A percentile compares a stretch with the other conserved stretches of the same genome.
Conservation (phyloP, 768 basidiomycete species). For the Lactifluus piperatus region DNA sequence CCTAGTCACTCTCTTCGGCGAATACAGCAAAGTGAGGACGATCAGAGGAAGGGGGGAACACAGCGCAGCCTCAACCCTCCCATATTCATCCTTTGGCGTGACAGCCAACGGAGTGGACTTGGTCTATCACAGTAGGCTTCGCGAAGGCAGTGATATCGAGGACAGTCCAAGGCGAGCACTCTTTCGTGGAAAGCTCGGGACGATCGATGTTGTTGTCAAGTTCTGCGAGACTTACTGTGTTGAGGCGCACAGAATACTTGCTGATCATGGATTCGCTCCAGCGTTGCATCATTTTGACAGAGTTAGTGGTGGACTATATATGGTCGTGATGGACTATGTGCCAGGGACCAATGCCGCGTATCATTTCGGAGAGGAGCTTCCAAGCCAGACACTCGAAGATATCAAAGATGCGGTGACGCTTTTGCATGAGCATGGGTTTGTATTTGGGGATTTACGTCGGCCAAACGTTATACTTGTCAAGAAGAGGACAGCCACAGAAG, state of each 20-base stretch:
- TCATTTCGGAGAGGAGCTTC: too few relatives aligned
- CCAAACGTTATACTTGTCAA: not conserved
- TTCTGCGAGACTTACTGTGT: not conserved
- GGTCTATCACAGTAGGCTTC: not conserved
- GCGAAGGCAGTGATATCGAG: not conserved
- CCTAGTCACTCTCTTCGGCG: not conserved
- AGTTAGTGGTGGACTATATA: not conserved
- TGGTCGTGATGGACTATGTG: not conserved
- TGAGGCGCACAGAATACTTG: not conserved
- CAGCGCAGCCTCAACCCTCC: not conserved
- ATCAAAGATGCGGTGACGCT: too few relatives aligned
- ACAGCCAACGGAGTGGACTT: not conserved
- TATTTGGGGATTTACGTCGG: too few relatives aligned
- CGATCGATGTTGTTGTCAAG: not conserved
- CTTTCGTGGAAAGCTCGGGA: not conserved
- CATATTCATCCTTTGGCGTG: not conserved
- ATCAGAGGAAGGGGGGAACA: not conserved
- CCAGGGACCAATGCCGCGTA: not conserved
- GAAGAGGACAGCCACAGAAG: not conserved
- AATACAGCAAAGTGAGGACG: not conserved
- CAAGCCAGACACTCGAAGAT: too few relatives aligned
- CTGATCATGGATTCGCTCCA: not conserved
- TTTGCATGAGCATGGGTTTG: not conserved
- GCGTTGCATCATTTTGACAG: not conserved
- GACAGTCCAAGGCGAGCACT: not conserved